Conservation (phyloP, 805 yeast species). For the Saturnispora kantuleensis region DNA sequence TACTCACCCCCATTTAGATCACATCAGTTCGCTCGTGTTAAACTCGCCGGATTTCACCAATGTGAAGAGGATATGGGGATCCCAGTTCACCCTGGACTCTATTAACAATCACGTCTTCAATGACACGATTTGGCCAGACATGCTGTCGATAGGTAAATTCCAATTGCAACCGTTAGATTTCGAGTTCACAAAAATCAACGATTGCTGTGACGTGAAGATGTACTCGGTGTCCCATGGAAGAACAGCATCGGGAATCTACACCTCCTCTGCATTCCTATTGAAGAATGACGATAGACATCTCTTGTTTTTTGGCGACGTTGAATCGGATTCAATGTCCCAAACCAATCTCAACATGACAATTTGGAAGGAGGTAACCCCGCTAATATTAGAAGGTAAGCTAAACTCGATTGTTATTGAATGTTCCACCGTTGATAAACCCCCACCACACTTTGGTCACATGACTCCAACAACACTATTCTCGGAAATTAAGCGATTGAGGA, state of each 20-base stretch:
- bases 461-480: conserved; percentile 53
- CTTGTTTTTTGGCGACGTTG: conserved; percentile 77
- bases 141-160: conserved; percentile 28
- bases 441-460: conserved; percentile 68
- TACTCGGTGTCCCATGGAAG: conserved; percentile 34
- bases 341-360: conserved; percentile 31
- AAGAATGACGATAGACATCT: conserved; percentile 28
- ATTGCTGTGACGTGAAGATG: conserved; percentile 32
- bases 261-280: conserved; percentile 51
- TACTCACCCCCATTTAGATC: conserved; percentile 84
- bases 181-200: conserved; percentile 10
- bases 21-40: conserved; percentile 55
- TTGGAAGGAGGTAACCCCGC: conserved; percentile 49
- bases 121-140: conserved; percentile 72
- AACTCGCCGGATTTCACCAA: conserved; percentile 51
- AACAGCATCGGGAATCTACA: conserved; percentile 15
- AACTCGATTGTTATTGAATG: conserved; percentile 68
- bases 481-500: conserved; percentile 37
- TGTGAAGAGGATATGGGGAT: conserved; percentile 42
- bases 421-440: conserved; percentile 42
- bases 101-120: conserved; percentile 56
- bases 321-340: conserved; percentile 47
- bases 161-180: conserved; percentile 17
- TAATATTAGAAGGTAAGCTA: conserved; percentile 33
- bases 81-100: conserved; percentile 40